Evolutionary conservation across 2,329 filamentous ascomycete genomes (phyloP), one percentile per base, ranked within the genome.

Genomic region (Fusarium sp.): DNA sequence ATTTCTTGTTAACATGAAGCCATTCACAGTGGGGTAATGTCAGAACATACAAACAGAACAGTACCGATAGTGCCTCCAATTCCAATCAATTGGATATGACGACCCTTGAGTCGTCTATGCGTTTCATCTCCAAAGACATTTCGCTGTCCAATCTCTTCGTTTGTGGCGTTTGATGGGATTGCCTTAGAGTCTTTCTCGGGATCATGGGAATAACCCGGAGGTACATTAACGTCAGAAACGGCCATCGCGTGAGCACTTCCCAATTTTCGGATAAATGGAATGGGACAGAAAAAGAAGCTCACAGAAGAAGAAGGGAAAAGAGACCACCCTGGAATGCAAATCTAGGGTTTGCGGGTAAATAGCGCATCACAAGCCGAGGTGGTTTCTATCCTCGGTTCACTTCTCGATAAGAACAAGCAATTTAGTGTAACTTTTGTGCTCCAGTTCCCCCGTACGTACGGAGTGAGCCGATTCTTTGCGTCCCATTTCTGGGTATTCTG

Each of bases 61-160:
- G 87, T 91, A 20, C 89, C 88, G 66, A 91, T 90, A 9, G 88
- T 90, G 1, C 88, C 89, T 41, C 88, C 89, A 61, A 91, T 90
- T 32, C 86, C 88, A 73, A 88, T 88, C 32, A 88, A 79, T 73
- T 89, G 87, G 47, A 89, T 87, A 69, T 88, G 86, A 2, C 86
- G 83, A 24, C 85, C 79, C 75, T 87, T 88, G 66, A 88, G 83
- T 61, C 78, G 83, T 48, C 86, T 83, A 53, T 87, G 84, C 2
- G 85, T 87, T 8, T 62, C 41, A 51, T 75, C 73, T 0, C 61
- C 58, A 48, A 46, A 65, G 11, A 59, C 40, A 59, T 34, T 65
- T 30, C n/a, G 40, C 6, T 46, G 27, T 14, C 25, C 60, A 11
- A 65, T 34, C 2, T 65, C 40, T 8, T 65, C 60, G 10, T 41